phyloP scores from a whole-genome alignment of 805 yeast genomes.

The Barnettozyma siamensis region DNA sequence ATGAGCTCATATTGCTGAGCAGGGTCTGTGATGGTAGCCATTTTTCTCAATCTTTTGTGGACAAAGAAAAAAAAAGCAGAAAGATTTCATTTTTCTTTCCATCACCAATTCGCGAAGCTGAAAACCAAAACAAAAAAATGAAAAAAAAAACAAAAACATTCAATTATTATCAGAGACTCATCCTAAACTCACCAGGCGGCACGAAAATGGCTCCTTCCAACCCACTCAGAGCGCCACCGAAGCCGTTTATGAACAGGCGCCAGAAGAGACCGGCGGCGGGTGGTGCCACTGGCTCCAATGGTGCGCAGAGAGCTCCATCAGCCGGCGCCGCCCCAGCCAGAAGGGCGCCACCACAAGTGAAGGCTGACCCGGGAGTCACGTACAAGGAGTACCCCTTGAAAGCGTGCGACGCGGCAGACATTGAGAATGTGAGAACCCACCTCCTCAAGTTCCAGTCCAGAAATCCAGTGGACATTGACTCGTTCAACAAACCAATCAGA shows the following conservation, averaged over 20 bases:
- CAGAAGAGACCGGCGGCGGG: not conserved
- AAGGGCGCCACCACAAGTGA: slow-evolving; percentile 12
- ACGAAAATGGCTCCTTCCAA: slow-evolving; percentile 5
- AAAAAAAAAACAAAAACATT: not conserved
- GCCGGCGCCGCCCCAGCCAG: not conserved
- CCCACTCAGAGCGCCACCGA: slow-evolving; percentile 4
- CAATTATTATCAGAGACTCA: not conserved
- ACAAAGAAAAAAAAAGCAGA: not conserved
- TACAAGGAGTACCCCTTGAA: slow-evolving; percentile 44
- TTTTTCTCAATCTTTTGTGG: not conserved
- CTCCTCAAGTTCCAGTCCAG: slow-evolving; percentile 74
- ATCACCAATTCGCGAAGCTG: not conserved
- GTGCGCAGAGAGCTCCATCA: too few relatives aligned
- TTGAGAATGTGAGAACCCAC: slow-evolving; percentile 71
- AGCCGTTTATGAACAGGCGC: not conserved
- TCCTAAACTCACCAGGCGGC: not conserved
- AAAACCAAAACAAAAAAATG: not conserved
- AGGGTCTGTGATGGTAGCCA: slow-evolving; percentile 36
- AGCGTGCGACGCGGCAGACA: slow-evolving; percentile 67
- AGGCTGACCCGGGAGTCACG: slow-evolving; percentile 22
- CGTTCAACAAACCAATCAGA: slow-evolving; percentile 75
- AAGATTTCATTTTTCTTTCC: not conserved
- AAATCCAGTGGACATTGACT: slow-evolving; percentile 65
- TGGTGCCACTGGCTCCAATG: too few relatives aligned
- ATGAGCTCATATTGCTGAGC: slow-evolving; percentile 66